Percentiles rank a stretch among this genome's conserved stretches.
phyloP scores from a whole-genome alignment of 208 protist species.

The Leishmania guyanensis region DNA sequence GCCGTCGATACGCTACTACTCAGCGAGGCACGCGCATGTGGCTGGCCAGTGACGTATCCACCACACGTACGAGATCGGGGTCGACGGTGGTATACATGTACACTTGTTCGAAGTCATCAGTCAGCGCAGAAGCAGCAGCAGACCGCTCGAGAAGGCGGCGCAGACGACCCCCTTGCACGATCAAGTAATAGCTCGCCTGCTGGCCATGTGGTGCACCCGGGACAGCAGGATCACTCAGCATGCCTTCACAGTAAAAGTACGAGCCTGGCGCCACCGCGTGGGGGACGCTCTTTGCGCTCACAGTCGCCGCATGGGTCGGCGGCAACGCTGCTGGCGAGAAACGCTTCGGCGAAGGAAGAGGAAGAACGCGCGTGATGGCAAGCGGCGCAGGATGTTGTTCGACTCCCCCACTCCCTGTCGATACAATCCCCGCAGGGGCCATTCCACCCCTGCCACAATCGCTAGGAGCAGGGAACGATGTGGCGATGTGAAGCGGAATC shows the following conservation, averaged over 20 bases:
- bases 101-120: background rate
- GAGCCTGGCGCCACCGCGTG: background rate
- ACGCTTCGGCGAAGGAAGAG: background rate
- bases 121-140: background rate
- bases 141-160: slow-evolving; percentile 5
- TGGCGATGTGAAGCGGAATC: slow-evolving; percentile 2
- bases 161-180: background rate
- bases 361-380: background rate
- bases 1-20: background rate
- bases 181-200: slow-evolving; percentile 4
- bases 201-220: background rate
- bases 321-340: background rate
- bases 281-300: background rate
- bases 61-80: slow-evolving; percentile 4
- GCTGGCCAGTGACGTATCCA: background rate
- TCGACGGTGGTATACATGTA: slow-evolving; percentile 11
- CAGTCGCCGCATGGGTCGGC: background rate
- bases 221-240: background rate
- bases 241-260: slow-evolving; percentile 8
- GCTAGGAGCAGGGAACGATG: background rate
- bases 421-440: background rate
- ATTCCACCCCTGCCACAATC: background rate
- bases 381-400: background rate
- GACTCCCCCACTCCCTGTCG: background rate
- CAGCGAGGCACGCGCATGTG: background rate